These are phyloP conservation scores for Cercospora zeina DNA, from an alignment of 2,329 filamentous ascomycete species.

Conservation along the genomic window DNA sequence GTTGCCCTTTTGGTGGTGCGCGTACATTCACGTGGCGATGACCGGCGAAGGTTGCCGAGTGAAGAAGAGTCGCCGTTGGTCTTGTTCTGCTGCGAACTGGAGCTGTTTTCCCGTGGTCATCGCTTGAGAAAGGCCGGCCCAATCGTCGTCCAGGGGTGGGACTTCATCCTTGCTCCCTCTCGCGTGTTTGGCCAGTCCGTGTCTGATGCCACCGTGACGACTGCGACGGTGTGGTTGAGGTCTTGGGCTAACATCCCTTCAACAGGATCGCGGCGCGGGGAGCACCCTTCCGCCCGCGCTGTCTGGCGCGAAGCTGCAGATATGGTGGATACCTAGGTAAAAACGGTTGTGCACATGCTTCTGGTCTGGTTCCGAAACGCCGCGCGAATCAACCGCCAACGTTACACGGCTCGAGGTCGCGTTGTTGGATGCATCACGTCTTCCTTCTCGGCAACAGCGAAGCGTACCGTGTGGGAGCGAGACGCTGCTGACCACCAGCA, in stretches of 20 bases:
- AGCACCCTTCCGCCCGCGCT: not conserved
- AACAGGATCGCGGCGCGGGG: not conserved
- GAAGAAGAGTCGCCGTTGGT: slow-evolving; percentile 11
- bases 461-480: not conserved
- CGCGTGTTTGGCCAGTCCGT: slow-evolving; percentile 23
- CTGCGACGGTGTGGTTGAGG: not conserved
- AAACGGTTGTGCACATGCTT: not conserved
- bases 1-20: not conserved
- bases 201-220: slow-evolving; percentile 8
- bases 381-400: slow-evolving; percentile 5
- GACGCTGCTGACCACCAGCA: not conserved
- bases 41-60: slow-evolving; percentile 13
- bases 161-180: slow-evolving; percentile 7
- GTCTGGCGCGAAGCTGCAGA: not conserved
- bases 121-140: not conserved
- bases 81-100: slow-evolving; percentile 4
- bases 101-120: not conserved
- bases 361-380: slow-evolving; percentile 4
- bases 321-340: too few species aligned
- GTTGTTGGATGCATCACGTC: not conserved
- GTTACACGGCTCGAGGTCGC: slow-evolving; percentile 12
- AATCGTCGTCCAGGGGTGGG: not conserved
- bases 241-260: not conserved
- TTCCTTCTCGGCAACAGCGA: not conserved
- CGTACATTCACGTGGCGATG: not conserved